Base-by-base conservation (phyloP, 1,284 basidiomycete genomes). In the Papiliotrema flavescens region DNA sequence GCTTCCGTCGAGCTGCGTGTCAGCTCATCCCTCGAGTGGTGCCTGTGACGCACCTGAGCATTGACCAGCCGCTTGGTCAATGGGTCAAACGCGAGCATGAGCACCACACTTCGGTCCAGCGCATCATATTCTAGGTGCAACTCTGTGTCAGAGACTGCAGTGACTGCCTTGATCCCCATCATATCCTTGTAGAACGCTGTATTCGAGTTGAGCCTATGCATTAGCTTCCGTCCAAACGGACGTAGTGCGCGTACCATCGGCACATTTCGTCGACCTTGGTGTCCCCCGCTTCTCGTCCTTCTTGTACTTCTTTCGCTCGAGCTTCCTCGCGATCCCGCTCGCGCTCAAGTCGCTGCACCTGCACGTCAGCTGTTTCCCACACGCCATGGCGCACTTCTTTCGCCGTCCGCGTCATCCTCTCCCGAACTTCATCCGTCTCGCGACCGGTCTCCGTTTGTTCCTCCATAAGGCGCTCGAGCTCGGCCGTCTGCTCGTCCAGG, bases 401-500 rank as follows among this genome's bases (percentile, higher is more conserved):
- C 26, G 82, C 80, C 17, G 79, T 80, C 2, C 70, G 73, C 63
- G 85, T 85, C 22, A 90, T 74, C 23, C 78, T 76, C 24, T 82
- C 81, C 62, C 85, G 83, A 17, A 83, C 77, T 4, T 72, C 76
- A 19, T 83, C 81, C n/a, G 85, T 79, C 47, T 70, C 70, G 39
- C 70, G 67, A 20, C 79, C 79, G 20, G 81, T 65, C 11, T 63
- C 61, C 46, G 80, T 79, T 9, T 82, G 73, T 48, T 84, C 79
- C 45, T 87, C 85, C 42, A 83, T 84, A 32, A 88, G 75, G n/a
- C 71, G 74, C 66, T 89, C 85, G 82, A 92, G 87, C 67, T 88
- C 82, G 11, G 75, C 79, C 14, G 86, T 82, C 65, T 91, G 89
- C 17, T 80, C 79, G 11, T 84, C 84, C 2, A 90, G 82, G 55